A percentile compares a stretch with the other conserved stretches of the same genome.
phyloP scores from a whole-genome alignment of 495 filamentous ascomycete species.

The Chlorociboria aeruginascens region DNA sequence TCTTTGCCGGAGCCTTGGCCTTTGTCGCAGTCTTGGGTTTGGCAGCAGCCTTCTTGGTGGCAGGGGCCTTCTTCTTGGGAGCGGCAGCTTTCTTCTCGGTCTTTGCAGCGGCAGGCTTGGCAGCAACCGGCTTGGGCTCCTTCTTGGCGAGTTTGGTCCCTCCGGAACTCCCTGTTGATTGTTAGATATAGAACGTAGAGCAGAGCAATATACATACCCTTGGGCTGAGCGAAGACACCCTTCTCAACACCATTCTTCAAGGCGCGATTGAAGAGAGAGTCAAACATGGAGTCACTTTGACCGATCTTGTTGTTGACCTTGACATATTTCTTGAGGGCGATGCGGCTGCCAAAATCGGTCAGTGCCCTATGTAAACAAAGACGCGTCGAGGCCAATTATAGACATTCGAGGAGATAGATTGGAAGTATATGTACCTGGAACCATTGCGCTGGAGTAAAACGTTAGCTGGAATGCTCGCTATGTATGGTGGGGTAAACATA shows the following conservation, averaged over 20 bases:
- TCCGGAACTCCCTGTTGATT: constrained; percentile 57
- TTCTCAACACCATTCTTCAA: constrained; percentile 82
- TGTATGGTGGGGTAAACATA: constrained; percentile 30
- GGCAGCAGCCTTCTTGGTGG: constrained; percentile 25
- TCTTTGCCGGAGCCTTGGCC: constrained; percentile 40
- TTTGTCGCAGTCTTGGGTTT: constrained; percentile 17
- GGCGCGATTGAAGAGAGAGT: constrained; percentile 86
- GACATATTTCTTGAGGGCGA: constrained; percentile 97
- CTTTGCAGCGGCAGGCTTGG: constrained; percentile 34
- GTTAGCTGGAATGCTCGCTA: constrained; percentile 5
- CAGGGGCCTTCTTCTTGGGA: constrained; percentile 47
- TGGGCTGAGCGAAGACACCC: constrained; percentile 83
- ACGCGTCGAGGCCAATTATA: constrained; percentile 6
- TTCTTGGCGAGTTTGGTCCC: constrained; percentile 97
- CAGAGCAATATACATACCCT: constrained; percentile 54
- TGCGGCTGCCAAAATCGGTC: constrained; percentile 49
- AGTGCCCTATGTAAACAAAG: constrained; percentile 1
- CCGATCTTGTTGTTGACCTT: constrained; percentile 86
- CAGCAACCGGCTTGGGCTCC: constrained; percentile 31
- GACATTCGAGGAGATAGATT: background rate
- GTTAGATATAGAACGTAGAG: background rate
- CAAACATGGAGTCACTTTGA: constrained; percentile 60
- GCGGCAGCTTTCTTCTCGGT: constrained; percentile 22
- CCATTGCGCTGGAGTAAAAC: constrained; percentile 25
- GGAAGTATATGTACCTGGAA: constrained; percentile 55